phyloP scores from a whole-genome alignment of 805 yeast species.

The Saccharomyces kudriavzevii region DNA sequence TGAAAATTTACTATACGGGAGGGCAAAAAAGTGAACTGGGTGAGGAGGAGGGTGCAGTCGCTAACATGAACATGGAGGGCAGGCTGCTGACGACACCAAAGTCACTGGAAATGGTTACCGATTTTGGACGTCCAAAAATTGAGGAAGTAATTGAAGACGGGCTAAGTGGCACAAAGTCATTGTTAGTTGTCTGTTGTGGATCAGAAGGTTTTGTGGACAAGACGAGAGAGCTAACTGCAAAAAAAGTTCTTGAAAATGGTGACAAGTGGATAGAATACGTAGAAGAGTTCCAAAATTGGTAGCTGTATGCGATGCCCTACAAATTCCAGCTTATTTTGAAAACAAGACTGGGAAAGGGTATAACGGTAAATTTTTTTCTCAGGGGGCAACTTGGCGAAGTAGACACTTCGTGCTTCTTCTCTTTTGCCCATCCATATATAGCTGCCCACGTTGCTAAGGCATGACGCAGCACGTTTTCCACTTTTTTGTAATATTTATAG shows the following conservation, averaged over 20 bases:
- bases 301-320: neutral
- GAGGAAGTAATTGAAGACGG: slow-evolving; percentile 33
- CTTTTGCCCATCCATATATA: too few species aligned
- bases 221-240: slow-evolving; percentile 38
- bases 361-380: too few species aligned
- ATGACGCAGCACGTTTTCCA: too few species aligned
- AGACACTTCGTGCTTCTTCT: too few species aligned
- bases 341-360: too few species aligned
- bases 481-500: too few species aligned
- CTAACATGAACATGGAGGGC: neutral
- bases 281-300: slow-evolving; percentile 69
- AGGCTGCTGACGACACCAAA: neutral
- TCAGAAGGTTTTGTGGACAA: slow-evolving; percentile 48
- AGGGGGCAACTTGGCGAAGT: too few species aligned
- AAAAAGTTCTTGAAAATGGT: slow-evolving; percentile 30
- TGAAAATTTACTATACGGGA: slow-evolving; percentile 4
- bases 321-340: neutral
- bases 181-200: slow-evolving; percentile 50
- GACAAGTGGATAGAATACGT: slow-evolving; percentile 53
- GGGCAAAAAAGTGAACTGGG: neutral
- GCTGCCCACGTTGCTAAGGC: too few species aligned
- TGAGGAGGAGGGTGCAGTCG: neutral
- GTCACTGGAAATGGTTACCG: neutral
- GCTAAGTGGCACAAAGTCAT: slow-evolving; percentile 33
- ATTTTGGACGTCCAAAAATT: slow-evolving; percentile 38